Evolutionary conservation across 768 basidiomycete species (phyloP).

Genomic region (Phlegmacium glaucopus): DNA sequence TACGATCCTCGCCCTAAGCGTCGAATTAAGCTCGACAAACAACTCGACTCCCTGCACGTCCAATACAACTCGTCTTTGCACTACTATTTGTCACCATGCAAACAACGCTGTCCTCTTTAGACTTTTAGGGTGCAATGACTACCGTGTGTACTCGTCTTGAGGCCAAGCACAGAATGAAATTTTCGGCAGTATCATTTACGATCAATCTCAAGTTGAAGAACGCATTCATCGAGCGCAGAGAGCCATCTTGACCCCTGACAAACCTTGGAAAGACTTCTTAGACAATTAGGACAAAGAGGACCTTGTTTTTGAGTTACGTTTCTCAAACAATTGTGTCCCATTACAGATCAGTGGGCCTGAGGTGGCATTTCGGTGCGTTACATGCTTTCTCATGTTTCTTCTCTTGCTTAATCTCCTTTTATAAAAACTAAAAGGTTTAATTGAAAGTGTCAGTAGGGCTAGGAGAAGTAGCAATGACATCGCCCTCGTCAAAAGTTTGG

Average conservation of each 20-base stretch:
- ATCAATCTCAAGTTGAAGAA: slow-evolving; percentile 57
- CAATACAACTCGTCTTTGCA: no score
- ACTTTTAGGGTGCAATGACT: no score
- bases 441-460: slow-evolving; percentile 49
- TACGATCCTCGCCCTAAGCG: no score
- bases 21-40: no score
- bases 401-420: background rate
- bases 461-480: slow-evolving; percentile 51
- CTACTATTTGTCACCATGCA: no score
- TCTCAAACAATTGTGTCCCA: slow-evolving; percentile 56
- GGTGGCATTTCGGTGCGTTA: slow-evolving; percentile 48
- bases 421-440: slow-evolving; percentile 41
- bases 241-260: slow-evolving; percentile 60
- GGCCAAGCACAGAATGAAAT: no score
- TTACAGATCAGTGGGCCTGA: slow-evolving; percentile 56
- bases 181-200: no score
- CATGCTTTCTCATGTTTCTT: background rate
- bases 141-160: no score
- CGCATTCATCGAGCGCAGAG: slow-evolving; percentile 62
- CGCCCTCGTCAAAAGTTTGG: slow-evolving; percentile 55
- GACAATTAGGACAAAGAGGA: slow-evolving; percentile 26
- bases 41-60: no score
- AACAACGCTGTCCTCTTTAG: no score
- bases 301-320: slow-evolving; percentile 26
- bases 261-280: slow-evolving; percentile 32